Conservation (phyloP, 2,329 filamentous ascomycete genomes). For the Pseudogymnoascus sp. region DNA sequence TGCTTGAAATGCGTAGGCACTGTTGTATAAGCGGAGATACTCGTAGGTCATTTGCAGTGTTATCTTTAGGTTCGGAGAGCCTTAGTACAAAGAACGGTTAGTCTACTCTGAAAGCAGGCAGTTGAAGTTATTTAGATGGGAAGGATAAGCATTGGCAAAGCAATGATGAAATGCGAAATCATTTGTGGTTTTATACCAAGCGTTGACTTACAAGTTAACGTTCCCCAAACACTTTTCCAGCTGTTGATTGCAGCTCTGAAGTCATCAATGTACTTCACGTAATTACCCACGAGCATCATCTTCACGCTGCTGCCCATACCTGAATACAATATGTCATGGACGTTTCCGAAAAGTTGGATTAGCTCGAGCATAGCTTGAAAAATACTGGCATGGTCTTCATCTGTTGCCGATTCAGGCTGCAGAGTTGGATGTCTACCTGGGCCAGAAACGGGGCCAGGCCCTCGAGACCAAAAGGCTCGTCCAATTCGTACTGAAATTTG, state of each 20-base stretch:
- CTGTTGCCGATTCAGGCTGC: slow-evolving; percentile 46
- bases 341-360: slow-evolving; percentile 64
- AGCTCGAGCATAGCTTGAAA: slow-evolving; percentile 65
- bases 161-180: not conserved
- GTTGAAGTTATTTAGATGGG: not conserved
- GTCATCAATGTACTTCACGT: slow-evolving; percentile 68
- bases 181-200: not conserved
- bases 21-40: slow-evolving; percentile 64
- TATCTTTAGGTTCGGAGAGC: slow-evolving; percentile 56
- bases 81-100: slow-evolving; percentile 26
- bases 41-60: slow-evolving; percentile 63
- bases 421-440: slow-evolving; percentile 44
- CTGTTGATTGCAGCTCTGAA: slow-evolving; percentile 59
- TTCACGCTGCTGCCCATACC: slow-evolving; percentile 61
- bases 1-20: slow-evolving; percentile 68
- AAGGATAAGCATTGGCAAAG: not conserved
- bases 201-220: slow-evolving; percentile 45
- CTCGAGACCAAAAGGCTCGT: slow-evolving; percentile 65
- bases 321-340: slow-evolving; percentile 65
- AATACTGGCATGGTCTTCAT: slow-evolving; percentile 59
- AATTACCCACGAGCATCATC: slow-evolving; percentile 61
- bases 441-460: slow-evolving; percentile 57
- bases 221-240: slow-evolving; percentile 64
- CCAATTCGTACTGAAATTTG: slow-evolving; percentile 63
- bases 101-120: not conserved